phyloP scores from a whole-genome alignment of 2,329 filamentous ascomycete species.

The Penicillium sp. region DNA sequence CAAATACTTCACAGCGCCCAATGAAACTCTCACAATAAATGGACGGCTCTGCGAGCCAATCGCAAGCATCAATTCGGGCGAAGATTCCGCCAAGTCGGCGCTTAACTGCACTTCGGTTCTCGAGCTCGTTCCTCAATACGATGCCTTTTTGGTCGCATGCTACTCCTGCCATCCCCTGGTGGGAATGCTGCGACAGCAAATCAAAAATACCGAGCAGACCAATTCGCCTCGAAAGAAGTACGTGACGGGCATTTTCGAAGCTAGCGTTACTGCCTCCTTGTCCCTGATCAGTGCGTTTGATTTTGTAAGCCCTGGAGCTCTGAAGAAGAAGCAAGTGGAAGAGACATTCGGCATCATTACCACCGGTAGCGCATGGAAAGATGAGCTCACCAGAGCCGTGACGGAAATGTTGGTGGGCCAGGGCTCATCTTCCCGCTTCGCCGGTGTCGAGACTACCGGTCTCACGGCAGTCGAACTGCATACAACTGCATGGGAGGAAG shows the following conservation, averaged over 20 bases:
- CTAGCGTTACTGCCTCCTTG: constrained; percentile 66
- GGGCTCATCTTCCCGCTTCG: constrained; percentile 56
- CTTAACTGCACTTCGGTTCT: constrained; percentile 60
- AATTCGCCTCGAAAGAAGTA: constrained; percentile 43
- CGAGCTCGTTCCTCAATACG: constrained; percentile 46
- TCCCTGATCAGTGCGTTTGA: constrained; percentile 50
- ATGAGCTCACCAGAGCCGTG: constrained; percentile 66
- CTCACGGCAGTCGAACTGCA: constrained; percentile 79
- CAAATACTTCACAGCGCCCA: constrained; percentile 42
- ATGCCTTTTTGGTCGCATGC: constrained; percentile 83
- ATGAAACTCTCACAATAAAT: constrained; percentile 30
- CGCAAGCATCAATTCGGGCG: constrained; percentile 72
- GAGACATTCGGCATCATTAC: constrained; percentile 78
- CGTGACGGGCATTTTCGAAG: constrained; percentile 84
- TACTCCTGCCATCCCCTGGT: constrained; percentile 84
- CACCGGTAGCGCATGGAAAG: constrained; percentile 81
- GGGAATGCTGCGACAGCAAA: constrained; percentile 52
- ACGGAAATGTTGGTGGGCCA: constrained; percentile 58
- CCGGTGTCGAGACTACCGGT: constrained; percentile 78
- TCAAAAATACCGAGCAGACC: constrained; percentile 25
- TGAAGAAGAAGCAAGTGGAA: constrained; percentile 40
- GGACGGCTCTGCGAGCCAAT: constrained; percentile 51
- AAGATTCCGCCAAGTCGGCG: constrained; percentile 65
- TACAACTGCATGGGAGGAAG: constrained; percentile 60
- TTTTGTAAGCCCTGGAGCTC: constrained; percentile 21